Conservation (phyloP, 2,329 filamentous ascomycete species). For the Pseudocercospora eumusae region DNA sequence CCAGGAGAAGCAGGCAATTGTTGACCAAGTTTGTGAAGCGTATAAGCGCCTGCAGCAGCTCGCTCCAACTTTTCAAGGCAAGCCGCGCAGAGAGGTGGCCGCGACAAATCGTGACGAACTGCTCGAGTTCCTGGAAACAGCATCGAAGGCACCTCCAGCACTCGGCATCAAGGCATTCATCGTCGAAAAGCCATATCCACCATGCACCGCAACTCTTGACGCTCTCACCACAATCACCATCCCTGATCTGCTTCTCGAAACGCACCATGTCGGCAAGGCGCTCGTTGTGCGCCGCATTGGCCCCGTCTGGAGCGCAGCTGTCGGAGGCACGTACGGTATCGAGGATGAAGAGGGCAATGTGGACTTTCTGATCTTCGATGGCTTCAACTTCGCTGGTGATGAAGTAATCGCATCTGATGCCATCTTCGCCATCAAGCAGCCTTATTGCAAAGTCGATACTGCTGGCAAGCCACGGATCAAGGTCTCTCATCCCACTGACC, state of each 20-base stretch:
- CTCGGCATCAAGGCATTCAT: constrained; percentile 9
- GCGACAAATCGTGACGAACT: not conserved
- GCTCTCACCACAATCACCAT: constrained; percentile 27
- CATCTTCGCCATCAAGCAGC: constrained; percentile 35
- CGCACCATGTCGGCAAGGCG: constrained; percentile 27
- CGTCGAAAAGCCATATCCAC: constrained; percentile 29
- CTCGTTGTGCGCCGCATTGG: constrained; percentile 29
- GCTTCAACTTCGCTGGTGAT: constrained; percentile 19
- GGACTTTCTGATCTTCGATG: constrained; percentile 29
- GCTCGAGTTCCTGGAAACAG: not conserved
- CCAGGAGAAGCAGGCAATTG: constrained; percentile 1
- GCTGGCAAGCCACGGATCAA: constrained; percentile 25
- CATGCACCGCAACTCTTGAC: constrained; percentile 22
- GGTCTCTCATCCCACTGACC: constrained; percentile 36
- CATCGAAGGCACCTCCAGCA: not conserved
- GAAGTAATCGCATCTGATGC: constrained; percentile 19
- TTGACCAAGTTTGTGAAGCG: not conserved
- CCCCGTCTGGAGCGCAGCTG: constrained; percentile 11
- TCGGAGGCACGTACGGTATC: constrained; percentile 31
- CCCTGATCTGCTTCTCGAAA: constrained; percentile 28
- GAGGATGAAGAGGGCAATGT: constrained; percentile 43
- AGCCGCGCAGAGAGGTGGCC: not conserved
- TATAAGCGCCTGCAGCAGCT: constrained; percentile 8
- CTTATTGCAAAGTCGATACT: constrained; percentile 29
- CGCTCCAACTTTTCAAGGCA: constrained; percentile 1